Conservation (phyloP, 345 rosid genomes). For the Pelargonium nanum region DNA sequence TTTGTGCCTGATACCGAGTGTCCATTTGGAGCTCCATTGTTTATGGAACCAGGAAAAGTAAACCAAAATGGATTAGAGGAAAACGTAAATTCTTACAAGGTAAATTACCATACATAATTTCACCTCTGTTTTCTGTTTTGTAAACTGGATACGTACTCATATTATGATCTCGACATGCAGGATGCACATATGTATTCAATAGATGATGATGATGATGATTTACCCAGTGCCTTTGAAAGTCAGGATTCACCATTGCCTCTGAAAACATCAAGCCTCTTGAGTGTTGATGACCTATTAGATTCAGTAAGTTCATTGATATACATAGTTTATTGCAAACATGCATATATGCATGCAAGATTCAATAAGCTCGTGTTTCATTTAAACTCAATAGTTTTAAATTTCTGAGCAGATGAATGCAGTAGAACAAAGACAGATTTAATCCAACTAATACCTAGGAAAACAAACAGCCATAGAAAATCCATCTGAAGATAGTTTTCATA, state of each 20-base stretch:
- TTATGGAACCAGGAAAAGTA: constrained; percentile 31
- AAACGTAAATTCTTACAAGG: constrained; percentile 25
- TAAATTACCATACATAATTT: constrained; percentile 2
- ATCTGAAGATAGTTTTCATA: too few relatives aligned
- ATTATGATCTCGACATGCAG: constrained; percentile 20
- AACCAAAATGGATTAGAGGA: constrained; percentile 21
- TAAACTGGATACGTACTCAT: neutral
- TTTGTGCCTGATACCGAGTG: constrained; percentile 53
- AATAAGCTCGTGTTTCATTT: too few relatives aligned
- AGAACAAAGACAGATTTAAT: neutral
- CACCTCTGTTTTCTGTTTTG: neutral
- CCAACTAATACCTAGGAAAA: neutral
- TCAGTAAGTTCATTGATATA: constrained; percentile 24
- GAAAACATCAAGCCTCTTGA: constrained; percentile 33
- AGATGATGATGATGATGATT: constrained; percentile 24
- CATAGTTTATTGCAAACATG: neutral
- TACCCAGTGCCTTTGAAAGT: constrained; percentile 24
- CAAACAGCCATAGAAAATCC: too few relatives aligned
- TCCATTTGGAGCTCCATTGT: constrained; percentile 42
- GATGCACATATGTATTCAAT: constrained; percentile 27
- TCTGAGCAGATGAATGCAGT: neutral
- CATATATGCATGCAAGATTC: too few relatives aligned
- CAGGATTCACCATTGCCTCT: constrained; percentile 21
- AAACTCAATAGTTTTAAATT: neutral
- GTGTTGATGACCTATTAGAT: constrained; percentile 47